Evolutionary conservation across 441 rosid genomes (phyloP), one percentile per base, ranked within the genome.

Genomic region (Macaranga tanarius): DNA sequence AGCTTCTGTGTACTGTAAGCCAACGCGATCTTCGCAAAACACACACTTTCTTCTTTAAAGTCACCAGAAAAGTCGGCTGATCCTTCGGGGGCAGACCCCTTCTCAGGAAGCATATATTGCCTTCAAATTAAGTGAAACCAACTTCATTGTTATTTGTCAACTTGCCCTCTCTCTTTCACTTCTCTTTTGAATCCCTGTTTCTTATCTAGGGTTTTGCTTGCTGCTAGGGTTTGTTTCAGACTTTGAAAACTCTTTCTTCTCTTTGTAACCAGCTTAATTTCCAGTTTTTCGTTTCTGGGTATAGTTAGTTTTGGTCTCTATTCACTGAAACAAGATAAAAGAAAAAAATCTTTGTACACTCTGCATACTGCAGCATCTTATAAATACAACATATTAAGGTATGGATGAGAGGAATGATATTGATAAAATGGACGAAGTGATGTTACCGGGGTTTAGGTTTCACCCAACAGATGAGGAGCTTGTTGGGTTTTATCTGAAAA

Each of bases 31-130:
- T 76, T 85, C 81, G 82, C 84, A 52, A 81, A 80, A 70, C 74
- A 77, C 79, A 79, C 80, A 81, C 61, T 12, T 44, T 50, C 55
- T 47, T 20, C 69, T 69, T 83, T 81, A 83, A 79, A 84, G 83
- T 86, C 81, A 86, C 90, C 98, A 79, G 84, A 85, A 93, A 93
- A 84, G 94, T 82, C 92, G 98, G 98, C 98, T 88, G 84, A 87
- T 83, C 87, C 90, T 90, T 86, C 97, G 98, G 95, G 71, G 84
- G 71, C 84, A 89, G 87, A 84, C 79, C 92, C 95, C 92, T 88
- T 65, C 61, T 71, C 75, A 81, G 90, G 87, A 83, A 83, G 88
- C 95, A 91, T 85, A 84, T 82, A 87, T 80, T 88, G 82, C 60
- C 80, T 87, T 80, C 88, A 84, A 74, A 82, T 79, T 79, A 75